A percentile compares a stretch with the other conserved stretches of the same genome.
phyloP scores from a whole-genome alignment of 140 eudicot genomes.

The Erigeron philadelphicus region DNA sequence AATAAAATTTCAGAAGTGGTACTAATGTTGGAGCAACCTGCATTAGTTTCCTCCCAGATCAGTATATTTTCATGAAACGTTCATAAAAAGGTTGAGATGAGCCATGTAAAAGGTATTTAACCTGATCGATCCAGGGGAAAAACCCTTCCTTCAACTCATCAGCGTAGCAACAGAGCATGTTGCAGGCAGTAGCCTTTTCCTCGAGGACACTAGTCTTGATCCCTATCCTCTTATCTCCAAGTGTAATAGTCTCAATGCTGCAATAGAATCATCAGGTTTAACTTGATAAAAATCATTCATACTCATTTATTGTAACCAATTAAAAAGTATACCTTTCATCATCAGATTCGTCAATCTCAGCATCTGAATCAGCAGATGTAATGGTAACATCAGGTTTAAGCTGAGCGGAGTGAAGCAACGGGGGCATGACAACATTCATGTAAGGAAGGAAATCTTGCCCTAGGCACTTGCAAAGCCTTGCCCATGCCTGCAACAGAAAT shows the following conservation, averaged over 20 bases:
- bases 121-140: conserved; percentile 75
- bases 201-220: conserved; percentile 68
- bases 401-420: conserved; percentile 64
- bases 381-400: conserved; percentile 66
- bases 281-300: no score
- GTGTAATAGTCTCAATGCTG: conserved; percentile 64
- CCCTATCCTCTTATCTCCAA: conserved; percentile 71
- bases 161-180: conserved; percentile 69
- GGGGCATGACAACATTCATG: conserved; percentile 76
- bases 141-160: conserved; percentile 73
- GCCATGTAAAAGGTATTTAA: conserved; percentile 1
- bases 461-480: conserved; percentile 69
- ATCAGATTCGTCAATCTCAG: conserved; percentile 60
- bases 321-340: conserved; percentile 49
- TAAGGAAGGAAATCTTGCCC: conserved; percentile 71
- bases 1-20: conserved; percentile 67
- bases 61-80: conserved; percentile 13
- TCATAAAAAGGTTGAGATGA: not conserved
- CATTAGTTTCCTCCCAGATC: conserved; percentile 3
- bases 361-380: conserved; percentile 69
- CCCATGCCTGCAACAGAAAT: conserved; percentile 54
- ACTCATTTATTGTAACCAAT: no score
- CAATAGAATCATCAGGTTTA: conserved; percentile 6
- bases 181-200: conserved; percentile 76
- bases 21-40: conserved; percentile 67